Evolutionary conservation across 352 stramenopile genomes (phyloP).

Genomic region (Blastocystis sp.): DNA sequence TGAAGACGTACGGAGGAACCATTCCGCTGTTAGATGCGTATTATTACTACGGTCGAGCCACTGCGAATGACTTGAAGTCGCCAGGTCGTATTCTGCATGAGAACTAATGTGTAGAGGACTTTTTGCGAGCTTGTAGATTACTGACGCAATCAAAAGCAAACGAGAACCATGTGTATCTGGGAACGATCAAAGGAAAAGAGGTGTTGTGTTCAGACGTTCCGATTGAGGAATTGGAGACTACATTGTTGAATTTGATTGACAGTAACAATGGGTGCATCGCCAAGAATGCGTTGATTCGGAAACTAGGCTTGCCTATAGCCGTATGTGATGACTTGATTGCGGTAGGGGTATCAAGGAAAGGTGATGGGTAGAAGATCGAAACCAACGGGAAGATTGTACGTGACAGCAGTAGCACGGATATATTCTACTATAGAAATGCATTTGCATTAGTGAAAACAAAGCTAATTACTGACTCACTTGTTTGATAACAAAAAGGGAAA

Average conservation of each 20-base stretch:
- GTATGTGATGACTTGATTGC: conserved; percentile 5
- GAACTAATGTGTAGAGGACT: not conserved
- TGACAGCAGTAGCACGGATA: not conserved
- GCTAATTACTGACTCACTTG: not conserved
- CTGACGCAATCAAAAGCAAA: not conserved
- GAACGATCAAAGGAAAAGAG: conserved; percentile 13
- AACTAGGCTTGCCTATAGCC: not conserved
- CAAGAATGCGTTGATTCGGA: not conserved
- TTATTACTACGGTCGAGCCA: conserved; percentile 36
- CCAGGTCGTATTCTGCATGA: not conserved
- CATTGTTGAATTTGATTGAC: not conserved
- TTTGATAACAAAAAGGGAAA: conserved; percentile 14
- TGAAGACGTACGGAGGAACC: conserved; percentile 25
- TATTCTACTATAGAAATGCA: conserved; percentile 25
- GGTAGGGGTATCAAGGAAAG: not conserved
- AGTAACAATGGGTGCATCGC: not conserved
- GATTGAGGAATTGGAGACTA: not conserved
- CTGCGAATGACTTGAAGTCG: conserved; percentile 31
- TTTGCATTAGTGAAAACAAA: not conserved
- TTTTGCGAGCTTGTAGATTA: not conserved
- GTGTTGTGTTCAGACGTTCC: not conserved
- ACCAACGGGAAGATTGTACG: conserved; percentile 33
- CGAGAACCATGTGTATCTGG: not conserved
- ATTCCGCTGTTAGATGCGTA: conserved; percentile 49
- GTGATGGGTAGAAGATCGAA: conserved; percentile 26